Percentiles rank a stretch among this genome's conserved stretches.
Conservation (phyloP, 495 filamentous ascomycete genomes). For the Aspergillus avenaceus region DNA sequence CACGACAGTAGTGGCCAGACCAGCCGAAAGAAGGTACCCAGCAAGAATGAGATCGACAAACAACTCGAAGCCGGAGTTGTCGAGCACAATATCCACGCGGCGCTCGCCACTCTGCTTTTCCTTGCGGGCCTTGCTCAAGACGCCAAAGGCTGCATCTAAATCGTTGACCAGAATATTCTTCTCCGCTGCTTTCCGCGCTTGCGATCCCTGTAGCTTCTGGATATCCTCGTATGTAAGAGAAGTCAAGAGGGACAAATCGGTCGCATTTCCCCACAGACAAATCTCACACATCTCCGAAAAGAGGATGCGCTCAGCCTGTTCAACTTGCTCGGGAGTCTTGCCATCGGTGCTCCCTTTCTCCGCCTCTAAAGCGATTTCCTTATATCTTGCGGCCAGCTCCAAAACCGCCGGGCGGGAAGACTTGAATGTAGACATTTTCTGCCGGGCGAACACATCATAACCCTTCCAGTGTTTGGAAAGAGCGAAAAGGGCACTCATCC, state of each 20-base stretch:
- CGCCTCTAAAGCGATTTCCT: conserved; percentile 57
- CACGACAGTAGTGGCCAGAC: conserved; percentile 80
- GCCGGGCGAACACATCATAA: conserved; percentile 87
- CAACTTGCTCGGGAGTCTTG: conserved; percentile 46
- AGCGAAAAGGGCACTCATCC: conserved; percentile 71
- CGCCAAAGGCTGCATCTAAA: conserved; percentile 64
- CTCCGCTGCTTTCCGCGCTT: conserved; percentile 78
- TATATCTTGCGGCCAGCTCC: conserved; percentile 77
- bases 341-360: conserved; percentile 30
- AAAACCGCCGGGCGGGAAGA: conserved; percentile 89
- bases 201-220: conserved; percentile 86
- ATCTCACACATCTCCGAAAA: conserved; percentile 96
- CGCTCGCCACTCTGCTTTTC: conserved; percentile 53
- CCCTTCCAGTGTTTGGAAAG: conserved; percentile 80
- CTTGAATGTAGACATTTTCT: conserved; percentile 90
- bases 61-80: conserved; percentile 95
- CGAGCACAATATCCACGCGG: conserved; percentile 85
- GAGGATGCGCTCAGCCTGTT: conserved; percentile 68
- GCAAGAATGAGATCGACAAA: conserved; percentile 91
- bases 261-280: conserved; percentile 97
- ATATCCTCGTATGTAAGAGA: conserved; percentile 92
- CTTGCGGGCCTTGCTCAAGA: conserved; percentile 57
- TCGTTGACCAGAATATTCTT: conserved; percentile 89
- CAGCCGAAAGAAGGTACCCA: conserved; percentile 77
- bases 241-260: conserved; percentile 86